Evolutionary conservation across 1,139 yeast genomes (phyloP), one percentile per base, ranked within the genome.

Genomic region (Magnusiomyces ingens): DNA sequence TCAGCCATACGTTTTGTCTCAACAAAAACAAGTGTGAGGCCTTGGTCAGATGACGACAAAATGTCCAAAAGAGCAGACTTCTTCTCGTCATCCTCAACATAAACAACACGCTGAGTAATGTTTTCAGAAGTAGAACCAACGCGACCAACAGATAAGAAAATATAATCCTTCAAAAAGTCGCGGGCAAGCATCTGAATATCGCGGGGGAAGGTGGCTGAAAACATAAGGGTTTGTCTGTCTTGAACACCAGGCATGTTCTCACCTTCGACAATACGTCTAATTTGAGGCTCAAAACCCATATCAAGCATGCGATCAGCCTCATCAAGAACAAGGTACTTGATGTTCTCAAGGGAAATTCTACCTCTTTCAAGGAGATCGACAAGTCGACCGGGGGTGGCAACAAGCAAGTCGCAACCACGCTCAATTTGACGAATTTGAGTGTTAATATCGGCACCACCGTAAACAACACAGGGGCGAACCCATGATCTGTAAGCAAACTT

Each of bases 251-350:
- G 96, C 98, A 91, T 91, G 71, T 89, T 97, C 77, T 94, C 91
- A 64, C 87, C 95, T 75, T 93, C 96, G 59, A 93, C 99, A 69
- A 93, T 91, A 71, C 91, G 88, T 81, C 99, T 88, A 70, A 93
- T 93, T 79, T 93, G 99, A 61, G 98, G 98, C 78, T 93, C 99
- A 76, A 93, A 93, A 80, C 99, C 99, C 99, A 93, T 93, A 84
- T 93, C 99, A 76, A 93, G 83, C 99, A 93, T 93, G 79, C 99
- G 88, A 76, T 93, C 99, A 69, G 99, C 99, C 80, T 93, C 99
- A 75, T 93, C 99, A 62, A 93, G 80, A 51, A 93, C 98, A 71
- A 93, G 80, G 75, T 89, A 93, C 73, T 87, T 89, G 74, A 93
- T 90, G 75, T 88, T 89, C 62, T 82, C 79, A 67, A 93, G 79